Evolutionary conservation across 2,329 filamentous ascomycete genomes (phyloP).

Genomic region (Tolypocladium pustulatum): DNA sequence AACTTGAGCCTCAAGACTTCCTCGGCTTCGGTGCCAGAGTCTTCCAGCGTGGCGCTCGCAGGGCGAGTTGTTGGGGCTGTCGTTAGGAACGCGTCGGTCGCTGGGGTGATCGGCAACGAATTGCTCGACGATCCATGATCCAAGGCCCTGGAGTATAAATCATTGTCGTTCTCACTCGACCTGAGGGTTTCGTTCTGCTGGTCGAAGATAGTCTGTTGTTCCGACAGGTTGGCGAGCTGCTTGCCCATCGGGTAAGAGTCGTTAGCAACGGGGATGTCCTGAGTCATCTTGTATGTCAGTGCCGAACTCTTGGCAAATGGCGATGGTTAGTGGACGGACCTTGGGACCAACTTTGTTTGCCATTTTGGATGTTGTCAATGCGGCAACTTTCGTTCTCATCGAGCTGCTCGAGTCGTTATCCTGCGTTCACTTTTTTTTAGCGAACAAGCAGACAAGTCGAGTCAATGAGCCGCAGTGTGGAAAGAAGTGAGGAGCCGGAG

Average conservation of each 20-base stretch:
- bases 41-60: slow-evolving; percentile 38
- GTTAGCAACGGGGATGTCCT: slow-evolving; percentile 24
- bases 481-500: background rate
- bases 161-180: slow-evolving; percentile 23
- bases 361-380: slow-evolving; percentile 42
- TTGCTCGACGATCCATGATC: slow-evolving; percentile 43
- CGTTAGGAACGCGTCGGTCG: slow-evolving; percentile 40
- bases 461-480: background rate
- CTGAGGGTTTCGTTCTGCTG: slow-evolving; percentile 48
- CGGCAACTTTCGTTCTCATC: slow-evolving; percentile 32
- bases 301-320: background rate
- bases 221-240: slow-evolving; percentile 61
- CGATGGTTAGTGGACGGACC: slow-evolving; percentile 22
- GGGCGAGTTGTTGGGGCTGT: slow-evolving; percentile 40
- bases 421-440: slow-evolving; percentile 6
- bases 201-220: slow-evolving; percentile 52
- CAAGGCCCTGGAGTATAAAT: slow-evolving; percentile 20
- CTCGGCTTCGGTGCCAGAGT: slow-evolving; percentile 30
- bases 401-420: slow-evolving; percentile 8
- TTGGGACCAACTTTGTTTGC: slow-evolving; percentile 44
- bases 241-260: slow-evolving; percentile 55
- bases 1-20: slow-evolving; percentile 60
- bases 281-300: slow-evolving; percentile 24
- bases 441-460: background rate
- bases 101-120: slow-evolving; percentile 53